A percentile compares a stretch with the other conserved stretches of the same genome.
Evolutionary conservation across 148 eudicot genomes (phyloP).

Genomic region (Camellia japonica): DNA sequence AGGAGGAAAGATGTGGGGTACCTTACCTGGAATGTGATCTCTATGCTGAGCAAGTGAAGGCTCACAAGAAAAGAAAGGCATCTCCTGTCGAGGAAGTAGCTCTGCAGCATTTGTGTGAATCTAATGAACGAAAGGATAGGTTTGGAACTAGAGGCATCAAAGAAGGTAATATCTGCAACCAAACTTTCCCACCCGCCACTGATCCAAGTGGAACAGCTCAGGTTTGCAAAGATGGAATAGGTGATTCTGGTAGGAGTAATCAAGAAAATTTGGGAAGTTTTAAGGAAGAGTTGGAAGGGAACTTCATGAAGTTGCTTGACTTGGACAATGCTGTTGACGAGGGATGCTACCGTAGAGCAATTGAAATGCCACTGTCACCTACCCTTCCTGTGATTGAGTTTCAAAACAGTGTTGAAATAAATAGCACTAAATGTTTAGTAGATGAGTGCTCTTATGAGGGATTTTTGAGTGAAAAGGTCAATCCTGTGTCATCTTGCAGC

Average conservation of each 20-base stretch:
- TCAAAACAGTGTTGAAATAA: conserved; percentile 24
- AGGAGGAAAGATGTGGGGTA: conserved; percentile 22
- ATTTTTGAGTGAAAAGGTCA: conserved; percentile 10
- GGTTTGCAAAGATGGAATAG: conserved; percentile 19
- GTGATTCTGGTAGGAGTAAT: conserved; percentile 20
- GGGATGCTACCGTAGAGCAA: conserved; percentile 48
- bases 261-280: conserved; percentile 23
- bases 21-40: conserved; percentile 23
- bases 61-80: conserved; percentile 44
- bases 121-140: conserved; percentile 12
- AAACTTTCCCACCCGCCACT: conserved; percentile 17
- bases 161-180: conserved; percentile 12
- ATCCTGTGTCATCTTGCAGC: conserved; percentile 16
- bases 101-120: conserved; percentile 19
- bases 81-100: conserved; percentile 24
- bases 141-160: conserved; percentile 16
- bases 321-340: conserved; percentile 65
- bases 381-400: conserved; percentile 48
- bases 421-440: conserved; percentile 10
- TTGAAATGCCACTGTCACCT: conserved; percentile 72
- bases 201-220: conserved; percentile 16
- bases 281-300: conserved; percentile 32
- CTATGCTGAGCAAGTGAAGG: conserved; percentile 21
- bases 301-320: conserved; percentile 70
- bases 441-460: conserved; percentile 11